Evolutionary conservation across 371 early-diverging fungal genomes (phyloP).

Genomic region (Coemansia linderi): DNA sequence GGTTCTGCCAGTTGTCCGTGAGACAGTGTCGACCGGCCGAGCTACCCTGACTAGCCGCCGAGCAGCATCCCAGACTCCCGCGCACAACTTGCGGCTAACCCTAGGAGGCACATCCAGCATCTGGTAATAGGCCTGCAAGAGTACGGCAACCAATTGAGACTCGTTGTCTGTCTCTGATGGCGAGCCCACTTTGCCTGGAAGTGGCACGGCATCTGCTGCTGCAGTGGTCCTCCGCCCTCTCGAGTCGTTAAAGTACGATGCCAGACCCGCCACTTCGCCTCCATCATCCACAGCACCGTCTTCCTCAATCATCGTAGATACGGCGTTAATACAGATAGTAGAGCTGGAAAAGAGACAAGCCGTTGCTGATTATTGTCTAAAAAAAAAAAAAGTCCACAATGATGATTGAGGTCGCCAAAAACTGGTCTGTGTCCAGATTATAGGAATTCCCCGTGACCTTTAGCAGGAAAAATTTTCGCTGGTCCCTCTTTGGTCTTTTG

Average conservation of each 20-base stretch:
- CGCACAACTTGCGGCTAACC: constrained; percentile 21
- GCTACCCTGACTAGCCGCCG: constrained; percentile 8
- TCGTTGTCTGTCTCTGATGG: constrained; percentile 22
- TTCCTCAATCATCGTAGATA: not conserved
- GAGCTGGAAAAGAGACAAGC: not conserved
- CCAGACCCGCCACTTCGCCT: not conserved
- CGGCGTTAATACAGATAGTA: not conserved
- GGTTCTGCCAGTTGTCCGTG: constrained; percentile 26
- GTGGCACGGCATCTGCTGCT: not conserved
- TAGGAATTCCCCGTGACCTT: not conserved
- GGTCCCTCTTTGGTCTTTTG: not conserved
- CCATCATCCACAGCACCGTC: not conserved
- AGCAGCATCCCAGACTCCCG: constrained; percentile 8
- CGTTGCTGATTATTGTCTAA: not conserved
- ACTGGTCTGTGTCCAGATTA: not conserved
- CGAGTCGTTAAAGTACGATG: constrained; percentile 7
- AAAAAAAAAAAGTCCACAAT: not conserved
- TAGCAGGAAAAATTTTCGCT: not conserved
- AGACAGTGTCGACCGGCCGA: constrained; percentile 24
- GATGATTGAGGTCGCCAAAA: not conserved
- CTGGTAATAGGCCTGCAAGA: constrained; percentile 20
- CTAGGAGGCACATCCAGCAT: constrained; percentile 34
- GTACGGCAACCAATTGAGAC: not conserved
- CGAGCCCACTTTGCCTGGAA: constrained; percentile 22
- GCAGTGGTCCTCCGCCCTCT: not conserved